Base-by-base conservation (phyloP, 305 asterid genomes). In the Petunia hybrid region DNA sequence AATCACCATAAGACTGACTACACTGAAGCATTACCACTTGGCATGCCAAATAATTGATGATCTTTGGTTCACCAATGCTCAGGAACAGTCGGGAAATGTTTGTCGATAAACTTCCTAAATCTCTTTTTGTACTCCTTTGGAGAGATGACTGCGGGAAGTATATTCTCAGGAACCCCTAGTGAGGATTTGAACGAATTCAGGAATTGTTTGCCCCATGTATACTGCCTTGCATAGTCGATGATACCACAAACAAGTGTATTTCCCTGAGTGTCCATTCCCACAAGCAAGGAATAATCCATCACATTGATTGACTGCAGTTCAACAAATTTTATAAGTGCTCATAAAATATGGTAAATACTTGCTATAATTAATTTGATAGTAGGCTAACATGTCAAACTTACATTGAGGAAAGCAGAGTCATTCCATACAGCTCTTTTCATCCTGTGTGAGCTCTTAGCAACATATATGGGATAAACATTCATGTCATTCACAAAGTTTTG, bases 361-460 rank as follows among this genome's bases (percentile, higher is more conserved):
- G 53, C 53, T 46, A 46, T 46, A 9, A 9, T 46, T 46, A 46
- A 5, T 46, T 5, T 7, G 53, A 5, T 46, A 46, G 53, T 9
- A 46, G 53, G 10, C 13, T 2, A 5, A 1, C 31, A 22, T 22
- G 57, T 22, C 39, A 22, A 80, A 89, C 98, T 91, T 89, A 95
- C 98, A 39, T 90, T 94, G 12, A 95, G 98, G 85, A 95, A 95
- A 51, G 92, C 89, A 53, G 98, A 88, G 80, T 95, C 98, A 59
- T 93, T 95, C 98, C 98, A 95, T 70, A 95, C 95, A 39, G 98
- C 98, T 88, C 98, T 84, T 86, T 93, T 95, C 69, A 95, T 80
- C 83, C 96, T 84, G 82, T 92, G 92, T 83, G 98, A 96, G 85
- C 89, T 93, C 82, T 86, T 91, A 69, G 94, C 96, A 35, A 93